Base-by-base conservation (phyloP, 371 early-diverging fungal genomes). In the Dichotomocladium elegans region DNA sequence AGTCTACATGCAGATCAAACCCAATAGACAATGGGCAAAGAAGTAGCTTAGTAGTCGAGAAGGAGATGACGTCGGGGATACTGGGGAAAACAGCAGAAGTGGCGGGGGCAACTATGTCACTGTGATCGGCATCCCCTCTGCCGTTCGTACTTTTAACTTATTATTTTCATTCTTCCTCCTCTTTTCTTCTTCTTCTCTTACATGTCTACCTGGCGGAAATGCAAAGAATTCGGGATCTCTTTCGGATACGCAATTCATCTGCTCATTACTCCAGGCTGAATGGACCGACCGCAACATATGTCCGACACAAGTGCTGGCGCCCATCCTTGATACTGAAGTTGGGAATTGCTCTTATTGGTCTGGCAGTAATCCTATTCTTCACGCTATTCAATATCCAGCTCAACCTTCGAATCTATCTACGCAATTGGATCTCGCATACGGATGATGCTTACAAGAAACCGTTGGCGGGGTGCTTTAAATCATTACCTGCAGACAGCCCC, bases 341-440 rank as follows among this genome's bases (percentile, higher is more conserved):
- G 50, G 33, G 52, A 0, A 47, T 62, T 17, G 2, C 68, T 14
- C 31, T 58, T n/a, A 57, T 58, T 12, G 26, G 41, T 1, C 6
- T 47, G 25, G 25, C 47, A 12, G 57, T 70, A 0, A 37, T 68
- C 11, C 37, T 58, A 2, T 79, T 79, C 45, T 74, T 79, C 41
- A 47, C 61, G 0, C 43, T 75, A 12, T 75, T 69, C 43, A 59
- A 75, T 29, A 48, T 79, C 22, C 74, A 79, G 34, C 61, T 79
- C 11, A 76, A 76, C 43, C 52, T 76, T 14, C 66, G 80, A 44
- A 62, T 79, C n/a, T 79, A 79, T 45, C 40, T 72, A 10, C 62
- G 77, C 15, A 58, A 79, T 47, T 79, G 80, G 80, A 67, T 79
- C 15, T 70, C 74, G 0, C 76, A 79, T 51, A 63, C 73, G 0